Evolutionary conservation across 805 yeast species (phyloP).

Genomic region (Ascoidea asiatica): DNA sequence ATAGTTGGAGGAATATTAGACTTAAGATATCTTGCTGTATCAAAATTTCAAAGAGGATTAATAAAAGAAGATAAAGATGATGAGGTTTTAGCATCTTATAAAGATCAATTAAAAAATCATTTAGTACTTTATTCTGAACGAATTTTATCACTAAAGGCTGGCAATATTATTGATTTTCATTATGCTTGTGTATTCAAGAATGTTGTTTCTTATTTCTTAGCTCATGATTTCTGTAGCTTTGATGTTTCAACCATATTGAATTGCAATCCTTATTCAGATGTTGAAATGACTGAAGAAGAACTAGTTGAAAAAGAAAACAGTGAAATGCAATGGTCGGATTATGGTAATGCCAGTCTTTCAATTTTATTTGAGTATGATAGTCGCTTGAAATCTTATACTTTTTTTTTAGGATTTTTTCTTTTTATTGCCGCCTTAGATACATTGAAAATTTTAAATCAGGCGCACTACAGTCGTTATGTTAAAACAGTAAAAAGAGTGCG

Average conservation of each 20-base stretch:
- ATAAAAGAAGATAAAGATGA: background rate
- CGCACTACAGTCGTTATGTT: constrained; percentile 4
- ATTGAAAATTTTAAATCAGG: constrained; percentile 1
- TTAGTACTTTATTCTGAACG: background rate
- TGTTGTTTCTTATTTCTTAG: constrained; percentile 2
- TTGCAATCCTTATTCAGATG: constrained; percentile 2
- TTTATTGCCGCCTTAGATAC: background rate
- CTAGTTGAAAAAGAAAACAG: background rate
- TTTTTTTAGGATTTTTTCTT: background rate
- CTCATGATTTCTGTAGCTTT: constrained; percentile 4
- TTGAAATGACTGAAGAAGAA: constrained; percentile 3
- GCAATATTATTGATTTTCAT: constrained; percentile 3
- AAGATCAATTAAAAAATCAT: constrained; percentile 1
- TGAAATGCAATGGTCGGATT: background rate
- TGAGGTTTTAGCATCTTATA: background rate
- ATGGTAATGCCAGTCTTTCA: background rate
- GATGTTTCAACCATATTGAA: constrained; percentile 4
- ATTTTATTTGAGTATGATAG: background rate
- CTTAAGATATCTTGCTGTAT: constrained; percentile 2
- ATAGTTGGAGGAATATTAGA: constrained; percentile 16
- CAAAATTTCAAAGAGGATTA: constrained; percentile 1
- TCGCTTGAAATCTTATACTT: background rate
- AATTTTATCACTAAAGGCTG: constrained; percentile 1
- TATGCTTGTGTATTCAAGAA: constrained; percentile 4
- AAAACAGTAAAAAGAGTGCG: constrained; percentile 2